Evolutionary conservation across 1,284 basidiomycete genomes (phyloP).

Genomic region (Calocybe gambosa): DNA sequence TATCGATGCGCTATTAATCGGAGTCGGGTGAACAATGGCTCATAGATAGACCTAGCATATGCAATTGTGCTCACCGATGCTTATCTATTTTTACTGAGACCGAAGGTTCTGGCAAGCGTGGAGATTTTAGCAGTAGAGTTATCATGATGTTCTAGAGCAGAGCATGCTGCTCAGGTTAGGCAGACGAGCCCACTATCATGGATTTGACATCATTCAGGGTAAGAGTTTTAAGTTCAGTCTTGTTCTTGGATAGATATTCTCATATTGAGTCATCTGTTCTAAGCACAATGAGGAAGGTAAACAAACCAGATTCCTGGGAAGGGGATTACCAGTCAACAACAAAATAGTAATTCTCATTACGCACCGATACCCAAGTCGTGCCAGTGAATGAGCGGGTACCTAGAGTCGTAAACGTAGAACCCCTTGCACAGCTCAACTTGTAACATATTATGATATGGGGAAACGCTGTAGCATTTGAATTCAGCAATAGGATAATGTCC

Average conservation of each 20-base stretch:
- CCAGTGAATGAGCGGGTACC: neutral
- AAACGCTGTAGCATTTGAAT: neutral
- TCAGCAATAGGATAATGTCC: neutral
- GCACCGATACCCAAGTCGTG: neutral
- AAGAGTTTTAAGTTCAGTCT: constrained; percentile 8
- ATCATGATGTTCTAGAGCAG: neutral
- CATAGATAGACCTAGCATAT: neutral
- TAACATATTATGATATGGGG: neutral
- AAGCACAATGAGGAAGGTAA: constrained; percentile 8
- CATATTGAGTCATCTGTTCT: constrained; percentile 11
- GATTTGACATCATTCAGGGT: constrained; percentile 6
- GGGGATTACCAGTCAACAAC: neutral
- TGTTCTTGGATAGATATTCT: constrained; percentile 9
- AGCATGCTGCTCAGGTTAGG: constrained; percentile 2
- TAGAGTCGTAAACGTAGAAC: neutral
- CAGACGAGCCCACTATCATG: neutral
- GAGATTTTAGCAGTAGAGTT: neutral
- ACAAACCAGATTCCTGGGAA: constrained; percentile 5
- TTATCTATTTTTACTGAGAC: constrained; percentile 3
- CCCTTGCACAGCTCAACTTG: neutral
- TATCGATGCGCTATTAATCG: neutral
- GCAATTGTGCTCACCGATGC: neutral
- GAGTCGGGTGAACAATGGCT: neutral
- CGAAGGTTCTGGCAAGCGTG: neutral
- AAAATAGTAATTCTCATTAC: neutral